phyloP scores from a whole-genome alignment of 2,329 filamentous ascomycete genomes.

The Arthrobotrys megalospora region DNA sequence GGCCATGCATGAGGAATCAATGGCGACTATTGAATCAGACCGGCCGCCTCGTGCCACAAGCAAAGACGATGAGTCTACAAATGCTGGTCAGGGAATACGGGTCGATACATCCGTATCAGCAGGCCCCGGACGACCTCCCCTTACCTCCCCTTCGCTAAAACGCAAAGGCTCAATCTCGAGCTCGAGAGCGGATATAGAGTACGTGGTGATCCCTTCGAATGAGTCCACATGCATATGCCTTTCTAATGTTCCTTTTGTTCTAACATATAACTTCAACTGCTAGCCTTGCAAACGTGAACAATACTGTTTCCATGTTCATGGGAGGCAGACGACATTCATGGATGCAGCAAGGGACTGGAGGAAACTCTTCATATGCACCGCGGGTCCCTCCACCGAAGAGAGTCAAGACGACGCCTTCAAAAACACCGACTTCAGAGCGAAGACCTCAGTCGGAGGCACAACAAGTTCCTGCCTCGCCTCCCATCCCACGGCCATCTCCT shows the following conservation, averaged over 20 bases:
- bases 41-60: constrained; percentile 11
- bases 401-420: constrained; percentile 48
- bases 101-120: constrained; percentile 47
- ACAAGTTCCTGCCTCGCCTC: background rate
- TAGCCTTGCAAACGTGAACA: constrained; percentile 62
- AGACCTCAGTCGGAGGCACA: background rate
- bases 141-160: constrained; percentile 47
- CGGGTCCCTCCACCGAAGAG: constrained; percentile 54
- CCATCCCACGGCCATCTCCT: background rate
- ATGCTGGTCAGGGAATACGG: constrained; percentile 18
- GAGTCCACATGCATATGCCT: background rate
- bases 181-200: constrained; percentile 51
- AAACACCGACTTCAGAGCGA: background rate
- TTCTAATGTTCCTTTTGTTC: background rate
- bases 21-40: constrained; percentile 35
- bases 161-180: constrained; percentile 44
- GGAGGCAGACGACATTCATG: constrained; percentile 62
- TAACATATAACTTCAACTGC: background rate
- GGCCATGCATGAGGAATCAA: constrained; percentile 30
- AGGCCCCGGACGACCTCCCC: constrained; percentile 38
- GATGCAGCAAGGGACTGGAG: constrained; percentile 61
- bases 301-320: constrained; percentile 62
- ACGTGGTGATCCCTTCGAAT: background rate
- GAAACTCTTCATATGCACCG: constrained; percentile 32
- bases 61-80: constrained; percentile 20